Base-by-base conservation (phyloP, 2,329 filamentous ascomycete genomes). In the Pestalotiopsis sp. region DNA sequence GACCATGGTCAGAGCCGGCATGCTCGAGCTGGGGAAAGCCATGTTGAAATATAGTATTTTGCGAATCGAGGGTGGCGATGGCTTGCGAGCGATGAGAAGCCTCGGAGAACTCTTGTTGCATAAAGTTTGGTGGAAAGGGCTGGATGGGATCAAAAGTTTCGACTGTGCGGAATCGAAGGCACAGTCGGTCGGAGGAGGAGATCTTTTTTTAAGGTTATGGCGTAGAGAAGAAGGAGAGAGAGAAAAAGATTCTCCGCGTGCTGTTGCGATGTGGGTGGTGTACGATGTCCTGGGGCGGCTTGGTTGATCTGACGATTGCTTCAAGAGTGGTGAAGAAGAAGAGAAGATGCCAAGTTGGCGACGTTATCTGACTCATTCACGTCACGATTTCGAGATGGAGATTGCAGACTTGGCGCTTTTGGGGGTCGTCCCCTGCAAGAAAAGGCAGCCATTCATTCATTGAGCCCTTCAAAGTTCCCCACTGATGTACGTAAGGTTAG, bases 31-130 rank as follows among this genome's bases (percentile, higher is more conserved):
- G 72, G 70, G 78, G 78, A 76, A 81, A 81, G 87, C 89, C 89
- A 91, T 91, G 79, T 85, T 90, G 87, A 80, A 81, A 78, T 73
- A 80, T 69, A 73, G 72, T 67, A 63, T 78, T 71, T 52, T 79
- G 69, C 69, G 76, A 74, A 68, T 77, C 73, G 70, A 81, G 71
- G 74, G 75, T 77, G 79, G 74, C 80, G 73, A 67, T 72, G 20
- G 66, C 68, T 69, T 75, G 76, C 72, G 70, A 69, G 67, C 74
- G 69, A 63, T 72, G 70, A 69, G 72, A 73, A 73, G 79, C 75
- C 71, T 81, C 81, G 73, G 76, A 78, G 76, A 82, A 83, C 84
- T 85, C 86, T 86, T 82, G 84, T 84, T 90, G 89, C 89, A 91
- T 91, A 89, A 86, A 91, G 88, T 80, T 84, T 79, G 78, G 79